Evolutionary conservation across 768 basidiomycete species (phyloP), one percentile per base, ranked within the genome.

Genomic region (Polyporus arcularius): DNA sequence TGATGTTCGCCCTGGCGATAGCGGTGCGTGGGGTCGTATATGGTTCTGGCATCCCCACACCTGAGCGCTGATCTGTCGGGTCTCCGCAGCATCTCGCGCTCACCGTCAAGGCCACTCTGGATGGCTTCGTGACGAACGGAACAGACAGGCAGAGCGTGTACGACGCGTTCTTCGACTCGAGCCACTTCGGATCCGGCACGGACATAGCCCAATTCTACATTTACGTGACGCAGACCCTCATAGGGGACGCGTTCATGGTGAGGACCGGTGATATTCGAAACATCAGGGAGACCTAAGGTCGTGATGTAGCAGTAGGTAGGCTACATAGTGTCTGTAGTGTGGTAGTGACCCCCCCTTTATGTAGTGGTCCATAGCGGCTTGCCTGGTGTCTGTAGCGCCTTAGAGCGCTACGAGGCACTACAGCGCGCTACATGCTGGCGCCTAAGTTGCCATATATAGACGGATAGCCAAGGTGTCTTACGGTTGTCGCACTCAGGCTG

Each of bases 241-340:
- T 61, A 10, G 54, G 47, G 0, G 60, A 61, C 28, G 12, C 43
- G 1, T 61, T 61, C 50, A 52, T 61, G 45, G 60, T 61, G 7
- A 38, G 60, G 28, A 6, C n/a, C 7, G 16, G 7, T 15, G 4
- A 14, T 5, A 42, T 12, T 26, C 2, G 21, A 26, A 26, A n/a
- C n/a, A n/a, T n/a, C n/a, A n/a, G n/a, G n/a, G n/a, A n/a, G n/a
- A n/a, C n/a, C n/a, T n/a, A n/a, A n/a, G n/a, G n/a, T n/a, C n/a
- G n/a, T n/a, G n/a, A n/a, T n/a, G n/a, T n/a, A n/a, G n/a, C n/a
- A n/a, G n/a, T n/a, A n/a, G n/a, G n/a, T n/a, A n/a, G n/a, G n/a
- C n/a, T n/a, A n/a, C n/a, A n/a, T n/a, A n/a, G n/a, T n/a, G n/a
- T n/a, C n/a, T n/a, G n/a, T n/a, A n/a, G n/a, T n/a, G n/a, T n/a